Evolutionary conservation across 2,329 filamentous ascomycete genomes (phyloP), one percentile per base, ranked within the genome.

Genomic region (Talaromyces sp.): DNA sequence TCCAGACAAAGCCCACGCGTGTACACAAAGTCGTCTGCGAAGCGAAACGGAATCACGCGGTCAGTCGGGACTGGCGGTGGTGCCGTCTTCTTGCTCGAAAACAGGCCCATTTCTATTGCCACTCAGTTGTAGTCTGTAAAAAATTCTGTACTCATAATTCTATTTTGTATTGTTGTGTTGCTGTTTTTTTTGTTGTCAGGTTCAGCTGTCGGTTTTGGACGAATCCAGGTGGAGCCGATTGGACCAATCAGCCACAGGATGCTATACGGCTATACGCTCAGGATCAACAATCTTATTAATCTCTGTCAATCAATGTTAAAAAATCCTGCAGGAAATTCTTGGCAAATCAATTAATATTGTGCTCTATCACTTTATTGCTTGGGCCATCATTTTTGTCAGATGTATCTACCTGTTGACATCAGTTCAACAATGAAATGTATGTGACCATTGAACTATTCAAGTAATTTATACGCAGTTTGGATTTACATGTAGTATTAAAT

Each of bases 1-100:
- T 67, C 55, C 14, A 66, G 36, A 27, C 31, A 62, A 10, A 62
- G 42, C 12, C 10, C 56, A 5, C 60, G 47, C n/a, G 54, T 34
- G 42, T 52, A 53, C 12, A 42, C 40, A n/a, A 52, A n/a, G 33
- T 59, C 56, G 23, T 64, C 60, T 34, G 50, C 55, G 53, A 54
- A 62, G 7, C 52, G 31, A 30, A 62, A 47, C 7, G 62, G 62
- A 28, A 62, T 62, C 3, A 62, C 33, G 5, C 18, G 28, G 23
- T 64, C 62, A 33, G 56, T 52, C 12, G 62, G 53, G 30, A 64
- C 36, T 7, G 28, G 60, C 23, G 54, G 51, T 3, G 61, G 58
- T 7, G 44, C 7, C 14, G 52, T 53, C 34, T 44, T 55, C 14
- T 31, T 57, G 12, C 53, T 61, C 16, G 55, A 53, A 30, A 61